phyloP scores from a whole-genome alignment of 768 basidiomycete species.

The Termitomyces sp. region DNA sequence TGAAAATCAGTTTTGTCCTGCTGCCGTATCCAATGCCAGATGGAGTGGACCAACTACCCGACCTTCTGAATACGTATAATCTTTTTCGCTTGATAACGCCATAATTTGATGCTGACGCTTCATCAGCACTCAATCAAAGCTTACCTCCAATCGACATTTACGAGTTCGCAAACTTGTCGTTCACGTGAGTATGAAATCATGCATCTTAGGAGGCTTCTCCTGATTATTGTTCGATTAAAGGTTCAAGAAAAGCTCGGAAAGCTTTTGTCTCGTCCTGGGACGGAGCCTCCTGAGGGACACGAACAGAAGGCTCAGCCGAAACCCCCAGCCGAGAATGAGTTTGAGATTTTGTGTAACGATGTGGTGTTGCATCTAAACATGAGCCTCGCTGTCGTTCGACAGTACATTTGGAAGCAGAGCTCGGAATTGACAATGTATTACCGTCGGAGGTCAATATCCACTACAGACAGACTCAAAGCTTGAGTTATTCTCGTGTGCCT shows the following conservation, averaged over 20 bases:
- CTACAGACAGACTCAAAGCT: background rate
- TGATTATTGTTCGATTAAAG: conserved; percentile 33
- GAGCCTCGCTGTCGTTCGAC: conserved; percentile 87
- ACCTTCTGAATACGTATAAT: conserved; percentile 80
- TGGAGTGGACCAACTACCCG: conserved; percentile 62
- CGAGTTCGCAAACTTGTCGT: conserved; percentile 79
- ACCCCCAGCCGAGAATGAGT: conserved; percentile 57
- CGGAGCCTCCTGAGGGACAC: conserved; percentile 6
- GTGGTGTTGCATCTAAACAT: conserved; percentile 79
- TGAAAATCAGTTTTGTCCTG: conserved; percentile 88
- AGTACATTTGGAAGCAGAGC: conserved; percentile 82
- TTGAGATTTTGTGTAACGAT: conserved; percentile 89
- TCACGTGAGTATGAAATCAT: conserved; percentile 54
- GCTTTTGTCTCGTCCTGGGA: conserved; percentile 17
- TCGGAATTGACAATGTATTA: conserved; percentile 77
- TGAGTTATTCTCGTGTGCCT: background rate
- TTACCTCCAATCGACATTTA: conserved; percentile 85
- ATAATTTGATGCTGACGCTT: conserved; percentile 2
- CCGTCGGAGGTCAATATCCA: conserved; percentile 38
- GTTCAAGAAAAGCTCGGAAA: conserved; percentile 83
- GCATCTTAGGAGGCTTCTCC: background rate
- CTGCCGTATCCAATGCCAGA: conserved; percentile 70
- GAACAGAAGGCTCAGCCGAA: conserved; percentile 16
- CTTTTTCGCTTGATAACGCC: background rate
- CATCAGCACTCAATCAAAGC: conserved; percentile 67